Conservation (phyloP, 164 flowering plant species). For the Dillenia turbinata region DNA sequence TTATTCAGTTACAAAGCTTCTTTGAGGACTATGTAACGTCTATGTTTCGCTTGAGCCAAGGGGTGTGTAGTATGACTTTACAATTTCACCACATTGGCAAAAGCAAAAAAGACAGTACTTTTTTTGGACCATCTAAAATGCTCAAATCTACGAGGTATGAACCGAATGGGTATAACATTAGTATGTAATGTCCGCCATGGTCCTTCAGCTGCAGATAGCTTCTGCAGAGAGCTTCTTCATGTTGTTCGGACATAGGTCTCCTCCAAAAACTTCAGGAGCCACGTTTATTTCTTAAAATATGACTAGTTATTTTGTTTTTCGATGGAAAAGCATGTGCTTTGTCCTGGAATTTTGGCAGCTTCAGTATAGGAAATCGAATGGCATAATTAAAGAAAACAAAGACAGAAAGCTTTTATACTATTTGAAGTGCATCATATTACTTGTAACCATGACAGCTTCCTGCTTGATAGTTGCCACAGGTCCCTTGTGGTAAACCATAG, state of each 20-base stretch:
- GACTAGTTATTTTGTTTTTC: no score
- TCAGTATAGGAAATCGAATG: no score
- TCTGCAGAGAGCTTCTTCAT: conserved; percentile 54
- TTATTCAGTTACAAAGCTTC: not conserved
- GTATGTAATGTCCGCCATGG: no score
- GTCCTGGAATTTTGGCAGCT: no score
- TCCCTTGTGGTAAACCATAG: conserved; percentile 51
- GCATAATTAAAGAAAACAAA: no score
- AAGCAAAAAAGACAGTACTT: not conserved
- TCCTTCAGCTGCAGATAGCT: conserved; percentile 41
- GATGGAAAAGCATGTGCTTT: no score
- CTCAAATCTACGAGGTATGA: no score
- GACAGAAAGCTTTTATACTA: conserved; percentile 14
- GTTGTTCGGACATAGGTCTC: conserved; percentile 37
- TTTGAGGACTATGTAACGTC: conserved; percentile 2
- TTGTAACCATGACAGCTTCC: conserved; percentile 55
- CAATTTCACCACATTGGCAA: conserved; percentile 19
- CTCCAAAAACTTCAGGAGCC: conserved; percentile 40
- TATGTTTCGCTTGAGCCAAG: conserved; percentile 14
- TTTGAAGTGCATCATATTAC: conserved; percentile 41
- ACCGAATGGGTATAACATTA: no score
- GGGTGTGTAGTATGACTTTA: conserved; percentile 17
- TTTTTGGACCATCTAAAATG: no score
- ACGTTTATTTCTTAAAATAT: conserved; percentile 9
- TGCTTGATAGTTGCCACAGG: conserved; percentile 45